These are phyloP conservation scores for Aspergillus sp. DNA, from an alignment of 2,329 filamentous ascomycete species.

Conservation along the genomic window DNA sequence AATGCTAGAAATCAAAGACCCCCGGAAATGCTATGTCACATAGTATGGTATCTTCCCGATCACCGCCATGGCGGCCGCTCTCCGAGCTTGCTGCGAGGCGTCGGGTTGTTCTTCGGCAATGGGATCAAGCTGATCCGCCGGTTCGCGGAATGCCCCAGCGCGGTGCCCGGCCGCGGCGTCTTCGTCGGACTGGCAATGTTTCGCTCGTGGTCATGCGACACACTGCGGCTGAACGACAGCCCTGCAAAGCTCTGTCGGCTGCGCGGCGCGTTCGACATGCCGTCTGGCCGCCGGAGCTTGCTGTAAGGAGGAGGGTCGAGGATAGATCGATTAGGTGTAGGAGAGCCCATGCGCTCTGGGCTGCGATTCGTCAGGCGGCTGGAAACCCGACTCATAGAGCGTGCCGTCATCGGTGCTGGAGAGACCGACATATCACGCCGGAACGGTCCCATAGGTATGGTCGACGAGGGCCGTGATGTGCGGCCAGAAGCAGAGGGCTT, in stretches of 20 bases:
- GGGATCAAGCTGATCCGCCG: constrained; percentile 46
- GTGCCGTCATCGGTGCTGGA: constrained; percentile 34
- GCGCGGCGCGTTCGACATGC: constrained; percentile 35
- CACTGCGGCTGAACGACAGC: constrained; percentile 32
- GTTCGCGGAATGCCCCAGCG: constrained; percentile 42
- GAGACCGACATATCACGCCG: constrained; percentile 47
- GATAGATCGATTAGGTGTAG: constrained; percentile 29
- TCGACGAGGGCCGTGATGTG: constrained; percentile 42
- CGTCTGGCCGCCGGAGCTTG: constrained; percentile 37
- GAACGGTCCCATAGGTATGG: constrained; percentile 41
- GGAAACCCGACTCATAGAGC: constrained; percentile 39
- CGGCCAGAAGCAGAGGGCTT: constrained; percentile 35
- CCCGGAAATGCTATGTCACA: constrained; percentile 23
- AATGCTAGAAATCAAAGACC: constrained; percentile 13
- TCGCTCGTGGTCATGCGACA: constrained; percentile 24
- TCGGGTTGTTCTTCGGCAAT: constrained; percentile 38
- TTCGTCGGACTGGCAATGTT: constrained; percentile 32
- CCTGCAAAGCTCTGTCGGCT: constrained; percentile 44
- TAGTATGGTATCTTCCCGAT: constrained; percentile 1
- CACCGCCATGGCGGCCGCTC: constrained; percentile 43
- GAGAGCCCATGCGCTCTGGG: constrained; percentile 32
- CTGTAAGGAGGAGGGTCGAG: constrained; percentile 47
- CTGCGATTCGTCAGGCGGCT: constrained; percentile 37
- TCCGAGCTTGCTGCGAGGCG: constrained; percentile 29
- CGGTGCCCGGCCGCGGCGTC: constrained; percentile 39